Conservation (phyloP, 306 rosid species). For the Prinsepia uniflora region DNA sequence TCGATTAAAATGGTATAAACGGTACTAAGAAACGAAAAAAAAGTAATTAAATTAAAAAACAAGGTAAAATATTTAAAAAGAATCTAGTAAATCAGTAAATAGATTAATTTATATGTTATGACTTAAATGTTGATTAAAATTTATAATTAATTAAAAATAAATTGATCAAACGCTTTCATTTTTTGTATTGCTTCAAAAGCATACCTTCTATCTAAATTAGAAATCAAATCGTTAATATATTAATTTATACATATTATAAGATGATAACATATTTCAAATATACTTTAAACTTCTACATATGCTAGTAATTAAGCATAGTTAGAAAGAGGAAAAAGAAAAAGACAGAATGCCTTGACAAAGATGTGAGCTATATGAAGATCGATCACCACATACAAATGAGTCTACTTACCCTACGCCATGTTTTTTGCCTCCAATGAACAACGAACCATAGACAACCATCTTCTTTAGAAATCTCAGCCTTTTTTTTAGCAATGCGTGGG, state of each 20-base stretch:
- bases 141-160: no score
- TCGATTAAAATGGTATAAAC: no score
- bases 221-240: neutral
- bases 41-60: no score
- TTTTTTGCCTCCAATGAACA: constrained; percentile 10
- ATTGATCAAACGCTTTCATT: no score
- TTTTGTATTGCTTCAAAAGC: neutral
- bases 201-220: neutral
- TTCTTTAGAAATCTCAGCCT: neutral
- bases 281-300: no score
- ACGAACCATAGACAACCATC: neutral
- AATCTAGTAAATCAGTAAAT: no score
- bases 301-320: neutral
- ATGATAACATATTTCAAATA: neutral
- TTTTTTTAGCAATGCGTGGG: neutral
- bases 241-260: neutral
- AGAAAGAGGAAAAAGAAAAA: no score
- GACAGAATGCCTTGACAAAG: no score
- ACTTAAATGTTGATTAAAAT: no score
- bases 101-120: no score
- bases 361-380: neutral
- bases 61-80: no score
- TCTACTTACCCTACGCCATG: constrained; percentile 4
- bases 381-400: neutral
- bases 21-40: no score